Evolutionary conservation across 176 grass and related monocot genomes (phyloP).

Genomic region (Canna indica): DNA sequence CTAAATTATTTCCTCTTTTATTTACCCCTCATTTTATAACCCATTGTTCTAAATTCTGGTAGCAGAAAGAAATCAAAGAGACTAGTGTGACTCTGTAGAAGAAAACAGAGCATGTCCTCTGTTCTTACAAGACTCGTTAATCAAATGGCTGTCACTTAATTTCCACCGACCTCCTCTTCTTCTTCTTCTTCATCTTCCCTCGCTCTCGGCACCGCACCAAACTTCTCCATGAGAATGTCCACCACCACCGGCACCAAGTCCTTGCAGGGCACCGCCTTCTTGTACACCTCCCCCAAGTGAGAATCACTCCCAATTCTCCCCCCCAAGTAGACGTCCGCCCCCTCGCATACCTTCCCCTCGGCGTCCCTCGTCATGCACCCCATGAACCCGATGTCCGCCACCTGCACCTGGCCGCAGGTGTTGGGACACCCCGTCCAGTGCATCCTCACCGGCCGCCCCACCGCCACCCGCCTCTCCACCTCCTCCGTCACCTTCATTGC

Average conservation of each 20-base stretch:
- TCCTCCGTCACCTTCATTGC: conserved; percentile 71
- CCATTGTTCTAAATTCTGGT: too few species aligned
- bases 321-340: conserved; percentile 56
- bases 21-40: too few species aligned
- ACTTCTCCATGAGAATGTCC: conserved; percentile 62
- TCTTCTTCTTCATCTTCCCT: conserved; percentile 84
- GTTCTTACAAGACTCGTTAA: too few species aligned
- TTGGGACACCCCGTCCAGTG: conserved; percentile 82
- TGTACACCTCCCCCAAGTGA: conserved; percentile 63
- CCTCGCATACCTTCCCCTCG: conserved; percentile 58
- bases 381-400: conserved; percentile 95
- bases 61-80: too few species aligned
- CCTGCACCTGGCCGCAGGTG: conserved; percentile 92
- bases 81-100: too few species aligned
- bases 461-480: conserved; percentile 54
- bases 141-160: neutral
- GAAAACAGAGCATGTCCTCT: too few species aligned
- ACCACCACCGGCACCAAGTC: conserved; percentile 64
- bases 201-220: conserved; percentile 47
- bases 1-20: too few species aligned
- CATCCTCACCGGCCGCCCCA: conserved; percentile 53
- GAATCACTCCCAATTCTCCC: conserved; percentile 84
- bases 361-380: conserved; percentile 61
- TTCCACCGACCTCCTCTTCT: neutral
- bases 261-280: conserved; percentile 71